Evolutionary conservation across 2,329 filamentous ascomycete species (phyloP), one percentile per base, ranked within the genome.

Genomic region (Sarocladium kiliense): DNA sequence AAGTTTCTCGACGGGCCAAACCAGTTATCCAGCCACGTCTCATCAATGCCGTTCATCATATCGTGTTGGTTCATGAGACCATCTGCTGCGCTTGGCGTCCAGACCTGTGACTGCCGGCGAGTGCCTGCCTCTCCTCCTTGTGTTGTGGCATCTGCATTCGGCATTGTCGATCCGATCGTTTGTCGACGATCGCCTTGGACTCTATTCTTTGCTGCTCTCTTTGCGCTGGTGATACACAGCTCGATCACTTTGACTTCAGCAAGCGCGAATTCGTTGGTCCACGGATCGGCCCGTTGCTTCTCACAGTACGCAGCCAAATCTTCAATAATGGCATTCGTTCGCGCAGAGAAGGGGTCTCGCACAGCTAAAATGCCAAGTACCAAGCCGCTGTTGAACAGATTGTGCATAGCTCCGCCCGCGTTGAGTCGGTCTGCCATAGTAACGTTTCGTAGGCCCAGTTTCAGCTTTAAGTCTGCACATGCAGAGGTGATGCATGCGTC

Each of bases 221-320:
- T 55, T 2, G 59, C 57, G 18, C 57, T 64, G 3, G 61, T 56
- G 49, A 74, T 70, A 58, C 71, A 74, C 9, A 75, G 61, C 61
- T 75, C 72, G 32, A 73, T 66, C 0, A 74, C 69, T 55, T 72
- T 72, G 14, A 75, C 68, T 59, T 74, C 72, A 1, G 70, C 70
- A 1, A 73, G 61, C 4, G 65, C 69, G 56, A 74, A 72, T 56
- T 73, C 69, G 55, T 73, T 73, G 26, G 69, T 54, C 71, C 72
- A 74, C 3, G 65, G 62, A 36, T 75, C 72, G n/a, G 63, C 64
- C 6, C 67, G 61, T 55, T 72, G 66, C 65, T 68, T 70, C 56
- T 72, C 71, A 55, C 72, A 74, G 58, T 72, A 74, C 0, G 71
- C 70, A 5, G 65, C 60, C 0, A 74, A 62, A 53, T 74, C 72